A percentile compares a stretch with the other conserved stretches of the same genome.
phyloP scores from a whole-genome alignment of 1,284 basidiomycete genomes.

The Pisolithus thermaeus region DNA sequence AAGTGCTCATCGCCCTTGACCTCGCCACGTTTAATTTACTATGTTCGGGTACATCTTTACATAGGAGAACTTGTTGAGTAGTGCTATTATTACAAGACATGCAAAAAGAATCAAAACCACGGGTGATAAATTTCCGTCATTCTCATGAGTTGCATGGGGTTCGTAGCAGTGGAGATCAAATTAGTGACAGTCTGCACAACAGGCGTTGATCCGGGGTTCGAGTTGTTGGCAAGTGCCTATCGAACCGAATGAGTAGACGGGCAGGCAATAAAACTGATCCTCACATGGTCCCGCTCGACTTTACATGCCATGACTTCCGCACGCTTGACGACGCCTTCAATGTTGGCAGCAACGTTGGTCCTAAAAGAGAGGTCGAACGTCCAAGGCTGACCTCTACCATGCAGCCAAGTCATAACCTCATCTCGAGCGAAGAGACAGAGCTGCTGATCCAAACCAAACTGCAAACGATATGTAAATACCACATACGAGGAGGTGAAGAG shows the following conservation, averaged over 20 bases:
- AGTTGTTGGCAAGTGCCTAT: slow-evolving; percentile 30
- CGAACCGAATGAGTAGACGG: slow-evolving; percentile 18
- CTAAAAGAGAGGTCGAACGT: slow-evolving; percentile 61
- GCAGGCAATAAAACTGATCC: slow-evolving; percentile 11
- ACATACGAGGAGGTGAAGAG: neutral
- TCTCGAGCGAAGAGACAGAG: slow-evolving; percentile 90
- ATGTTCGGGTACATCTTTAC: slow-evolving; percentile 2
- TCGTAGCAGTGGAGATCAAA: slow-evolving; percentile 73
- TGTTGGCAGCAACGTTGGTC: slow-evolving; percentile 65
- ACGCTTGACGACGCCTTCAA: slow-evolving; percentile 78
- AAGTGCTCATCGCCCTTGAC: slow-evolving; percentile 32
- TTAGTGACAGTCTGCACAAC: slow-evolving; percentile 82
- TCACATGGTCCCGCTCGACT: slow-evolving; percentile 73
- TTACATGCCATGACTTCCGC: slow-evolving; percentile 86
- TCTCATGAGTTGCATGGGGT: slow-evolving; percentile 70
- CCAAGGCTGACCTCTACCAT: slow-evolving; percentile 44
- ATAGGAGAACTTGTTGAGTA: slow-evolving; percentile 2
- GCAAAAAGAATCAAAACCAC: slow-evolving; percentile 59
- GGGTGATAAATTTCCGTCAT: slow-evolving; percentile 80
- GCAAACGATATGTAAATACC: slow-evolving; percentile 2
- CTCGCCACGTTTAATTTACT: neutral
- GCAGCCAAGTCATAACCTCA: slow-evolving; percentile 79
- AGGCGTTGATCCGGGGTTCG: slow-evolving; percentile 41
- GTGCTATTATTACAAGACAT: slow-evolving; percentile 1
- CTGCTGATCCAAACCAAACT: slow-evolving; percentile 88